phyloP scores from a whole-genome alignment of 140 eudicot species.

The Senecio squalidus region DNA sequence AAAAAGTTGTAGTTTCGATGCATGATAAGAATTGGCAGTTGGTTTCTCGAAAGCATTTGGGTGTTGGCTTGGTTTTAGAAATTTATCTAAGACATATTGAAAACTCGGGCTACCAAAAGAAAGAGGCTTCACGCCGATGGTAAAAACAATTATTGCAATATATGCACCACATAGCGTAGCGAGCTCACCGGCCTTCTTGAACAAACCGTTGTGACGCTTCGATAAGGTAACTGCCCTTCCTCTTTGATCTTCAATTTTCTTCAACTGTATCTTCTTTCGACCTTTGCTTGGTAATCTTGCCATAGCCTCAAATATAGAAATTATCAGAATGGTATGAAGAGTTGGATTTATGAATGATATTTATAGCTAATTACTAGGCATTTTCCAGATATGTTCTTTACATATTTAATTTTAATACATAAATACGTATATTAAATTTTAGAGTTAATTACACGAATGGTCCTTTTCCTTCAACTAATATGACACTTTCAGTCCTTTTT shows the following conservation, averaged over 20 bases:
- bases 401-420: too few relatives aligned
- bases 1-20: background rate
- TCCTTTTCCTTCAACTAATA: too few relatives aligned
- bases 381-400: too few relatives aligned
- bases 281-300: slow-evolving; percentile 6
- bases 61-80: background rate
- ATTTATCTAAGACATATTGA: background rate
- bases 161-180: slow-evolving; percentile 22
- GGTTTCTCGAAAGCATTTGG: background rate
- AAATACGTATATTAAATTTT: too few relatives aligned
- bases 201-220: slow-evolving; percentile 21
- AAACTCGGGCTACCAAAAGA: slow-evolving; percentile 22
- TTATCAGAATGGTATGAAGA: background rate
- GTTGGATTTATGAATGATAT: background rate
- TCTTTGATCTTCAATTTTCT: background rate
- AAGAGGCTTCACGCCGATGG: slow-evolving; percentile 14
- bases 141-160: slow-evolving; percentile 15
- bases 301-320: background rate
- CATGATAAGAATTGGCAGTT: background rate
- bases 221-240: slow-evolving; percentile 13
- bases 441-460: too few relatives aligned
- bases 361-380: background rate
- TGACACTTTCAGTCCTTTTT: too few relatives aligned
- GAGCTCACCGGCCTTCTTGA: slow-evolving; percentile 25
- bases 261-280: slow-evolving; percentile 2